A percentile compares a stretch with the other conserved stretches of the same genome.
Conservation (phyloP, 768 basidiomycete species). For the Chalciporus chontae region DNA sequence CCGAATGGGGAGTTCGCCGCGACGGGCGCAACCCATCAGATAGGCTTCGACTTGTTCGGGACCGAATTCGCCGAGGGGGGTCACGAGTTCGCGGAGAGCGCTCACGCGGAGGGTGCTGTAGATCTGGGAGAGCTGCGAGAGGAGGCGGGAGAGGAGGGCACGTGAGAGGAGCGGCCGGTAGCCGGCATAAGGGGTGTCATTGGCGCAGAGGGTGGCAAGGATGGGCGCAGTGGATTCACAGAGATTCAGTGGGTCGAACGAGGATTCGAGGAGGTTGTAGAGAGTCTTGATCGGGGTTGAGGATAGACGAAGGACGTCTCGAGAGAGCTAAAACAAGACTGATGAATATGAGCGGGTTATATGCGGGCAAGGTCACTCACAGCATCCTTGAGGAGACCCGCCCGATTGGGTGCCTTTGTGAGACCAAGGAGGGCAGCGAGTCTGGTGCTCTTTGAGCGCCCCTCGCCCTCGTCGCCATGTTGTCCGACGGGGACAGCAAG, state of each 20-base stretch:
- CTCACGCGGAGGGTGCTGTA: constrained; percentile 83
- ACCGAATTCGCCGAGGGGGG: constrained; percentile 60
- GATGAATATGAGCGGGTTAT: neutral
- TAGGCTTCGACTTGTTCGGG: constrained; percentile 86
- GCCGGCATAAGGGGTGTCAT: constrained; percentile 53
- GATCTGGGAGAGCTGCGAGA: constrained; percentile 88
- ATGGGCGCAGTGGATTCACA: constrained; percentile 77
- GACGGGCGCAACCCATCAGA: constrained; percentile 86
- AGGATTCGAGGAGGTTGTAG: constrained; percentile 86
- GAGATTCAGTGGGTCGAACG: constrained; percentile 89
- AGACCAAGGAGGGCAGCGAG: constrained; percentile 85
- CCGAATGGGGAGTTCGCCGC: constrained; percentile 80
- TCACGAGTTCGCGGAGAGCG: constrained; percentile 73
- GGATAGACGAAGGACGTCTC: constrained; percentile 78
- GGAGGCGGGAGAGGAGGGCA: constrained; percentile 85
- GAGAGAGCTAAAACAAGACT: constrained; percentile 56
- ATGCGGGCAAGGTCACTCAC: constrained; percentile 42
- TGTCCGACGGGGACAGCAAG: constrained; percentile 87
- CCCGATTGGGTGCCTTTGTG: constrained; percentile 77
- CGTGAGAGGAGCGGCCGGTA: constrained; percentile 90
- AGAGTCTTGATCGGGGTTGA: constrained; percentile 71
- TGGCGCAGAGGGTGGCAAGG: constrained; percentile 53
- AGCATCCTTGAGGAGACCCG: constrained; percentile 84
- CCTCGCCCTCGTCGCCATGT: constrained; percentile 49
- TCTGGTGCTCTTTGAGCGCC: constrained; percentile 67